phyloP scores from a whole-genome alignment of 805 yeast genomes.

The Cyberlindnera mrakii region DNA sequence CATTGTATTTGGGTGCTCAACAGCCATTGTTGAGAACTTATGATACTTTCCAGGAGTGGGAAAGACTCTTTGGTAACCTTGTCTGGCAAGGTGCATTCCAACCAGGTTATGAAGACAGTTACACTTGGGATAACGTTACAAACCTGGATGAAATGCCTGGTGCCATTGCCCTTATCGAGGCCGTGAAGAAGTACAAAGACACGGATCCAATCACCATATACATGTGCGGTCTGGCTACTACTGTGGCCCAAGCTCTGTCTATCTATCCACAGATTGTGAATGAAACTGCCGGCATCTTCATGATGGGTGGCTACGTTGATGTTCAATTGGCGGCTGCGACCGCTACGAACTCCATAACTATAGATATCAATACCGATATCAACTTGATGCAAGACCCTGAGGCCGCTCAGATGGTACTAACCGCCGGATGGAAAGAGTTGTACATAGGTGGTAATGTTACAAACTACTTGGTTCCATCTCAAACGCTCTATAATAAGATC shows the following conservation, averaged over 20 bases:
- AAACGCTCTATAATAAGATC: constrained; percentile 28
- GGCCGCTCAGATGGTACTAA: constrained; percentile 37
- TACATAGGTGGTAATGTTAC: constrained; percentile 38
- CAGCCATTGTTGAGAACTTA: constrained; percentile 33
- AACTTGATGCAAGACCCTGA: constrained; percentile 40
- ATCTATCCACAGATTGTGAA: constrained; percentile 33
- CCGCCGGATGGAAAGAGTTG: constrained; percentile 34
- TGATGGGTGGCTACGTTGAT: constrained; percentile 42
- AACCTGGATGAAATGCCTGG: constrained; percentile 29
- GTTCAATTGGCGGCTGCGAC: constrained; percentile 32
- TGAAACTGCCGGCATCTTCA: constrained; percentile 33
- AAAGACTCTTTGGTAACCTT: constrained; percentile 31
- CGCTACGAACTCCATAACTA: constrained; percentile 23
- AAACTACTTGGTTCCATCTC: constrained; percentile 34
- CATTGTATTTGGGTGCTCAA: constrained; percentile 32
- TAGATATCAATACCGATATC: constrained; percentile 37
- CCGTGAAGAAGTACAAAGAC: constrained; percentile 32
- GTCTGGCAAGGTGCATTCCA: constrained; percentile 39
- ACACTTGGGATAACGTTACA: constrained; percentile 28
- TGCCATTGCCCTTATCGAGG: constrained; percentile 34
- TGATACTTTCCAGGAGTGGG: constrained; percentile 35
- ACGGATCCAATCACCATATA: constrained; percentile 32
- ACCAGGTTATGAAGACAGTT: constrained; percentile 27
- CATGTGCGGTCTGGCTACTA: constrained; percentile 38
- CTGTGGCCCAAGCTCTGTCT: constrained; percentile 38